Evolutionary conservation across 2,329 filamentous ascomycete genomes (phyloP).

Genomic region (Dothidotthia symphoricarpi): DNA sequence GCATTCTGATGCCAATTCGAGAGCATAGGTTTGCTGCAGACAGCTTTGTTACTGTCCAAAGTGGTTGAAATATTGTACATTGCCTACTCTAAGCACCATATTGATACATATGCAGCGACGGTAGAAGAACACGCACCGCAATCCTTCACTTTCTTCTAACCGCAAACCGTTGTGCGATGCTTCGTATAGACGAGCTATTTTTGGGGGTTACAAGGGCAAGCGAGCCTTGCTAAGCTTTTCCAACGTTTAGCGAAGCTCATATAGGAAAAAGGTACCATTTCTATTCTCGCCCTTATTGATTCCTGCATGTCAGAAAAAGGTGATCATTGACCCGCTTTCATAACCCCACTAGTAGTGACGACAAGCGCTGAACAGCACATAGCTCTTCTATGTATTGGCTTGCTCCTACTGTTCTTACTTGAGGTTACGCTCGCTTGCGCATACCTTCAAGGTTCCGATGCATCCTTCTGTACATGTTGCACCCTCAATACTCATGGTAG

Average conservation of each 20-base stretch:
- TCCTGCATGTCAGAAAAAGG: too few species aligned
- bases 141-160: not conserved
- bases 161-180: not conserved
- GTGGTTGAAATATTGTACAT: too few species aligned
- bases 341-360: not conserved
- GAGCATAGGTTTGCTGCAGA: too few species aligned
- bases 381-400: not conserved
- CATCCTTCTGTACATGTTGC: slow-evolving; percentile 5
- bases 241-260: not conserved
- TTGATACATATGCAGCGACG: too few species aligned
- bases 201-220: slow-evolving; percentile 2
- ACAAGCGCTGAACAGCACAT: not conserved
- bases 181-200: slow-evolving; percentile 3
- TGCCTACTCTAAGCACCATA: too few species aligned
- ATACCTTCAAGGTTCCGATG: slow-evolving; percentile 1
- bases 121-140: too few species aligned
- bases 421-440: slow-evolving; percentile 1
- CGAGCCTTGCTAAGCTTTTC: slow-evolving; percentile 4
- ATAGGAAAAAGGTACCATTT: not conserved
- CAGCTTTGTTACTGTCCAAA: too few species aligned
- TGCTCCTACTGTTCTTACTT: not conserved
- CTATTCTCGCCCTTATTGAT: slow-evolving; percentile 1
- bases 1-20: too few species aligned
- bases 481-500: not conserved
- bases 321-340: too few species aligned